Conservation (phyloP, 2,329 filamentous ascomycete species). For the Chaetomiaceae sp. region DNA sequence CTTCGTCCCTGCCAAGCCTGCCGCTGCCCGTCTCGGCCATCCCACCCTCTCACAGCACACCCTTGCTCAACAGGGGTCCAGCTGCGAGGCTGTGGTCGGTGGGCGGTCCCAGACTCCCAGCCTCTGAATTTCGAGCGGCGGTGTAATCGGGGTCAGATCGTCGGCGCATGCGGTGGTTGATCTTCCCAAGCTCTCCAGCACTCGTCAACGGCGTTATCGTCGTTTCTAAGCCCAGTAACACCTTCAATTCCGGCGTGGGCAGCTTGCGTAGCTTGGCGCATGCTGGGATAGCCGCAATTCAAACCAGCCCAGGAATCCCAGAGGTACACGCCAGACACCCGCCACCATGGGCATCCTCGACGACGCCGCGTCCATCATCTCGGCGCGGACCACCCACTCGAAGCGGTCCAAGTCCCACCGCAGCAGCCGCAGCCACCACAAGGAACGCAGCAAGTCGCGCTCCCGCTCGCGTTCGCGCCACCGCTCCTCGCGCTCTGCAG, state of each 20-base stretch:
- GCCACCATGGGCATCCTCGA: slow-evolving; percentile 31
- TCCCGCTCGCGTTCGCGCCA: slow-evolving; percentile 27
- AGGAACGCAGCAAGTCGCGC: slow-evolving; percentile 27
- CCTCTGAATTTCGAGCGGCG: slow-evolving; percentile 12
- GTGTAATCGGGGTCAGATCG: neutral
- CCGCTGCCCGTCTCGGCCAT: neutral
- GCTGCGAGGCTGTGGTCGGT: too few species aligned
- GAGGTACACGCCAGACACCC: too few species aligned
- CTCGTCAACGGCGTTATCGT: neutral
- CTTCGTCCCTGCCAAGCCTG: neutral
- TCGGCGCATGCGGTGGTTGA: neutral
- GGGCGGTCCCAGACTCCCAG: too few species aligned
- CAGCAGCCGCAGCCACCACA: slow-evolving; percentile 29
- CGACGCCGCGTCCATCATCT: slow-evolving; percentile 29
- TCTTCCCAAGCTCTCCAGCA: neutral
- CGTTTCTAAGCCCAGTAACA: too few species aligned
- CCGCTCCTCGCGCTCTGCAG: slow-evolving; percentile 26
- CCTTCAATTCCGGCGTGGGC: too few species aligned
- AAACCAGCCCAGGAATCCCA: too few species aligned
- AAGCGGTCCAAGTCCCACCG: slow-evolving; percentile 31
- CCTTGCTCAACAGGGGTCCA: slow-evolving; percentile 4
- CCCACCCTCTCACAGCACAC: neutral
- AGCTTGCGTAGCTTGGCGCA: too few species aligned
- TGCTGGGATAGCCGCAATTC: neutral
- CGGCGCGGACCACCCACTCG: slow-evolving; percentile 25